Percentiles rank a stretch among this genome's conserved stretches.
These are phyloP conservation scores for Pulveroboletus sp. DNA, from an alignment of 768 basidiomycete genomes.

Conservation along the genomic window DNA sequence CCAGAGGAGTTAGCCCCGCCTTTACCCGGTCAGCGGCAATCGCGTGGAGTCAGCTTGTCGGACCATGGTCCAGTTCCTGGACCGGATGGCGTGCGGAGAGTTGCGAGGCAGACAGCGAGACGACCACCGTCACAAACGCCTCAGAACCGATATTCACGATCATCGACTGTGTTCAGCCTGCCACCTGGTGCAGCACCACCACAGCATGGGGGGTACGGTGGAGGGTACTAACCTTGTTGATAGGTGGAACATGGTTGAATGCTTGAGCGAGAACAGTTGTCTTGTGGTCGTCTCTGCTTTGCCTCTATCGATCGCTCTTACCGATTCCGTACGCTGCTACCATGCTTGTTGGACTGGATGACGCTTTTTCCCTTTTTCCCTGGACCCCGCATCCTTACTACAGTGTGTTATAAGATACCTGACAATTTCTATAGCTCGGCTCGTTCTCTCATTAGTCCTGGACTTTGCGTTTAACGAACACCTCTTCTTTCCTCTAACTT, in stretches of 20 bases:
- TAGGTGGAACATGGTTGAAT: slow-evolving; percentile 3
- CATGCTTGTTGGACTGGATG: slow-evolving; percentile 11
- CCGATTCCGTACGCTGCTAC: neutral
- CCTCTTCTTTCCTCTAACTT: slow-evolving; percentile 6
- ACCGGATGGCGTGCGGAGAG: slow-evolving; percentile 73
- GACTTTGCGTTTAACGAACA: slow-evolving; percentile 1
- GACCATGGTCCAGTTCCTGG: slow-evolving; percentile 83
- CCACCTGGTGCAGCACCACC: slow-evolving; percentile 78
- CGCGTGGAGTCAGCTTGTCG: slow-evolving; percentile 70
- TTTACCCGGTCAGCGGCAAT: slow-evolving; percentile 15
- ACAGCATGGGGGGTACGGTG: slow-evolving; percentile 32
- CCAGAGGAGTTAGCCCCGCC: slow-evolving; percentile 32
- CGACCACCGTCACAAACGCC: slow-evolving; percentile 57
- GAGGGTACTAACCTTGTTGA: slow-evolving; percentile 6
- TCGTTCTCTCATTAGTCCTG: slow-evolving; percentile 8
- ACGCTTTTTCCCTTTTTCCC: neutral
- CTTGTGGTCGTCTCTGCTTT: neutral
- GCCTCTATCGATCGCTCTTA: neutral
- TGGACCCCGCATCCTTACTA: neutral
- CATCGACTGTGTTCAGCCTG: slow-evolving; percentile 45
- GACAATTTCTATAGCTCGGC: neutral
- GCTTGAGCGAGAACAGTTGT: slow-evolving; percentile 1
- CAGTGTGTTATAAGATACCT: slow-evolving; percentile 9
- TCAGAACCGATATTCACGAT: slow-evolving; percentile 70
- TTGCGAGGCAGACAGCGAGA: slow-evolving; percentile 54